A percentile compares a stretch with the other conserved stretches of the same genome.
Conservation (phyloP, 345 rosid genomes). For the Toxicodendron radicans region DNA sequence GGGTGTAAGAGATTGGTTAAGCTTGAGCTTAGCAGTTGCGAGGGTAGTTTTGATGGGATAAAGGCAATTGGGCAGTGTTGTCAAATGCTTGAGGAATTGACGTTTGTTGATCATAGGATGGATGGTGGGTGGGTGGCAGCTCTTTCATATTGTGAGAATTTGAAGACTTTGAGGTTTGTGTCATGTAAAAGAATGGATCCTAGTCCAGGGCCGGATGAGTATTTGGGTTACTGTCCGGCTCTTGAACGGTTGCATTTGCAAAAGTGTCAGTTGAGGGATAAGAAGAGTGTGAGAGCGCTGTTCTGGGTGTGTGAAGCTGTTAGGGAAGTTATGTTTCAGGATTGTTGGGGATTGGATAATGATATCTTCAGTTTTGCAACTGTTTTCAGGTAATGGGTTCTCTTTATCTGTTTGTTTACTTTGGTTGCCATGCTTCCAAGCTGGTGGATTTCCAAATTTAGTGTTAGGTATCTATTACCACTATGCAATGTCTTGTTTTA, state of each 20-base stretch:
- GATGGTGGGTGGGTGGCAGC: slow-evolving; percentile 92
- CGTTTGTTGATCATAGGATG: slow-evolving; percentile 82
- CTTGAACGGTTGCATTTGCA: slow-evolving; percentile 80
- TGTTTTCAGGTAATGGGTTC: slow-evolving; percentile 63
- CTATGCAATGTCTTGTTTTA: not conserved
- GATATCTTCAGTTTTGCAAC: slow-evolving; percentile 58
- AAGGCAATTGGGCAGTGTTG: slow-evolving; percentile 95
- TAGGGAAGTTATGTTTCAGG: slow-evolving; percentile 69
- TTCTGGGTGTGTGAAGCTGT: slow-evolving; percentile 69
- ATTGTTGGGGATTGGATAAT: slow-evolving; percentile 93
- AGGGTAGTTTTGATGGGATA: slow-evolving; percentile 91
- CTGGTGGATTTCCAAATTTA: not conserved
- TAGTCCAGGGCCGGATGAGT: slow-evolving; percentile 66
- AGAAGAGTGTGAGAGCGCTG: slow-evolving; percentile 55
- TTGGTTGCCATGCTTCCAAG: slow-evolving; percentile 8
- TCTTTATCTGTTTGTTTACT: not conserved
- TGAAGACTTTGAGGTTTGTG: slow-evolving; percentile 75
- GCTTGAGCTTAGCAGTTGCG: slow-evolving; percentile 87
- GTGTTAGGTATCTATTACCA: not conserved
- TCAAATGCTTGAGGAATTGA: slow-evolving; percentile 91
- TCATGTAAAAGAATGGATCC: slow-evolving; percentile 76
- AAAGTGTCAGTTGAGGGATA: slow-evolving; percentile 75
- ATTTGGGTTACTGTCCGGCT: slow-evolving; percentile 69
- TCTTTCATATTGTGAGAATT: slow-evolving; percentile 74
- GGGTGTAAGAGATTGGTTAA: slow-evolving; percentile 87